Evolutionary conservation across 2,329 filamentous ascomycete genomes (phyloP).

Genomic region (Diaporthe eres): DNA sequence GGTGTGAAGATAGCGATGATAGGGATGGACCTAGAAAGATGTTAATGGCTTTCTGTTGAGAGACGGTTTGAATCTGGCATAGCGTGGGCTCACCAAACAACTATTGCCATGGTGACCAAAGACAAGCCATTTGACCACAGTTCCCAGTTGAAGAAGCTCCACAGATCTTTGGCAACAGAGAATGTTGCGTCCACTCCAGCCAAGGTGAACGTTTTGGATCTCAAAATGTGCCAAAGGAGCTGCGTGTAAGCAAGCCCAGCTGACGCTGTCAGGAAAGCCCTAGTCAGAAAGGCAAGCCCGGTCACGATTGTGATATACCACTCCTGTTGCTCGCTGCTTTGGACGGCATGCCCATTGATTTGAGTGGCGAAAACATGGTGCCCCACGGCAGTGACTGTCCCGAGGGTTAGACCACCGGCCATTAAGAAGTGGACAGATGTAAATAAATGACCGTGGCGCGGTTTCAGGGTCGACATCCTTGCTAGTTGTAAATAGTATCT

Average conservation of each 20-base stretch:
- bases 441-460: background rate
- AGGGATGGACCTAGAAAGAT: background rate
- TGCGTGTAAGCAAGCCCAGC: slow-evolving; percentile 6
- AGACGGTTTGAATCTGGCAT: no score
- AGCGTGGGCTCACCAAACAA: background rate
- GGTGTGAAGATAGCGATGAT: slow-evolving; percentile 16
- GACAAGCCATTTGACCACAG: background rate
- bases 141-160: background rate
- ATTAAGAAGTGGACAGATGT: slow-evolving; percentile 3
- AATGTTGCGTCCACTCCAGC: background rate
- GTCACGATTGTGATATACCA: background rate
- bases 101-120: background rate
- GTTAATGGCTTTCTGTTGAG: background rate
- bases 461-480: background rate
- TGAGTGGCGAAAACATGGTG: slow-evolving; percentile 8
- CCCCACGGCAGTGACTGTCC: background rate
- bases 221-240: background rate
- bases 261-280: background rate
- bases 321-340: background rate
- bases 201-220: background rate
- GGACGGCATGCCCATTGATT: background rate
- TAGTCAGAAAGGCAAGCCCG: background rate
- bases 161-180: background rate
- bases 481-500: background rate
- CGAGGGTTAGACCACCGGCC: background rate